Base-by-base conservation (phyloP, 352 stramenopile species). In the Pythium volutum region DNA sequence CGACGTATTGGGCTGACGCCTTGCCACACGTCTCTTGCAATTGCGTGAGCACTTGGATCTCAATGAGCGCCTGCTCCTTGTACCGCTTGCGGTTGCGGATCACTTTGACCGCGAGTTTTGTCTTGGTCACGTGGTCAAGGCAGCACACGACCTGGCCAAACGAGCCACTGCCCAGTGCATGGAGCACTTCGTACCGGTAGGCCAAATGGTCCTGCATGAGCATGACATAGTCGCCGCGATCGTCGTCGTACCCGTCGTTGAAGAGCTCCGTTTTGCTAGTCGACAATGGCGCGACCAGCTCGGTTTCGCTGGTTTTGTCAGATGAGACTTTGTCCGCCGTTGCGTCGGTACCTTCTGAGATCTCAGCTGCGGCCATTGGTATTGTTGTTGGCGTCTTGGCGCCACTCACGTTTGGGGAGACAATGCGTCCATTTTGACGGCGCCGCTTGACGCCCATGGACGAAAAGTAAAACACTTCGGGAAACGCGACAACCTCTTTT, bases 91-190 rank as follows among this genome's bases (percentile, higher is more conserved):
- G 97, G 65, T 93, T 98, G 71, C 98, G 98, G 51, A 99, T 98
- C 62, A 99, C 98, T 77, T 99, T 99, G 61, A 98, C 89, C 0
- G 95, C 96, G 2, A 99, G 95, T 16, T 97, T 87, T 39, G 79
- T 69, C 41, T 91, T 73, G 9, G 79, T 91, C 60, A 83, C 61
- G 43, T 91, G 83, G 57, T 98, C 86, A 12, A 96, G 62, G 66
- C 96, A 99, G 58, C 88, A 82, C 27, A 99, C 97, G 22, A 99
- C 97, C 81, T 99, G 97, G 1, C 97, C 97, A 74, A 99, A 99
- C 1, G 97, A 98, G 3, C 97, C 97, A 60, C 97, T 97, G 3
- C 97, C 97, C 47, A 99, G 97, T 36, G 86, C 71, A 53, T 96
- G 89, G 43, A 98, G 85, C 33, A 99, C 86, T 60, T 96, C 81